phyloP scores from a whole-genome alignment of 805 yeast genomes.

The Kluyveromyces dobzhanskii region DNA sequence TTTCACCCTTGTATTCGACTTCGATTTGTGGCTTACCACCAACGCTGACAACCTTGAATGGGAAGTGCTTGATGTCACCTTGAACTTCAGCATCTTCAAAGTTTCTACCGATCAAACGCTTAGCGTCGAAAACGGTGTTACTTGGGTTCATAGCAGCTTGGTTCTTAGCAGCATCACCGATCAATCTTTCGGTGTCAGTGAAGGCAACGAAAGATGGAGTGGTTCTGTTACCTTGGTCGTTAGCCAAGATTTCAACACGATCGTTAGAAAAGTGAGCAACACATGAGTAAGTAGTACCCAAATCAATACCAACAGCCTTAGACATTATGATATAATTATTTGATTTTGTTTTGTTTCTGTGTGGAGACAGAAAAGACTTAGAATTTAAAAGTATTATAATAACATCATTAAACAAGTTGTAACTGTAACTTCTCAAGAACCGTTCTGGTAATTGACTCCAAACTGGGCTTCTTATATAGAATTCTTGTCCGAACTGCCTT shows the following conservation, averaged over 20 bases:
- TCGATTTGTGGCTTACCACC: constrained; percentile 81
- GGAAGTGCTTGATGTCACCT: constrained; percentile 64
- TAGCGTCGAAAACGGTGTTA: constrained; percentile 92
- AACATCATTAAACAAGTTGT: not conserved
- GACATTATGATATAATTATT: constrained; percentile 22
- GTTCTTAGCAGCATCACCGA: constrained; percentile 97
- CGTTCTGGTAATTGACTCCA: not conserved
- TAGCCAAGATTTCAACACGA: constrained; percentile 90
- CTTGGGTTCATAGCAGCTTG: constrained; percentile 95
- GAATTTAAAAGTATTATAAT: too few relatives aligned
- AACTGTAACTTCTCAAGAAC: not conserved
- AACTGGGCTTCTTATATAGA: constrained; percentile 3
- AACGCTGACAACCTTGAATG: constrained; percentile 70
- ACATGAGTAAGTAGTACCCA: constrained; percentile 97
- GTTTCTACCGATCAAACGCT: constrained; percentile 80
- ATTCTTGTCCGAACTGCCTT: not conserved
- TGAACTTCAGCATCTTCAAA: constrained; percentile 52
- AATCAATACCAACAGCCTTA: constrained; percentile 65
- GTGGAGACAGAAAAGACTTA: too few relatives aligned
- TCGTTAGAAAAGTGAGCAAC: constrained; percentile 83
- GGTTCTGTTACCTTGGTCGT: constrained; percentile 98
- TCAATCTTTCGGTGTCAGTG: constrained; percentile 90
- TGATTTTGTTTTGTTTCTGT: not conserved
- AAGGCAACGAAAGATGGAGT: constrained; percentile 96
- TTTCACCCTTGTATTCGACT: constrained; percentile 84